A percentile compares a stretch with the other conserved stretches of the same genome.
phyloP scores from a whole-genome alignment of 768 basidiomycete species.

The Phaeolepiota aurea region DNA sequence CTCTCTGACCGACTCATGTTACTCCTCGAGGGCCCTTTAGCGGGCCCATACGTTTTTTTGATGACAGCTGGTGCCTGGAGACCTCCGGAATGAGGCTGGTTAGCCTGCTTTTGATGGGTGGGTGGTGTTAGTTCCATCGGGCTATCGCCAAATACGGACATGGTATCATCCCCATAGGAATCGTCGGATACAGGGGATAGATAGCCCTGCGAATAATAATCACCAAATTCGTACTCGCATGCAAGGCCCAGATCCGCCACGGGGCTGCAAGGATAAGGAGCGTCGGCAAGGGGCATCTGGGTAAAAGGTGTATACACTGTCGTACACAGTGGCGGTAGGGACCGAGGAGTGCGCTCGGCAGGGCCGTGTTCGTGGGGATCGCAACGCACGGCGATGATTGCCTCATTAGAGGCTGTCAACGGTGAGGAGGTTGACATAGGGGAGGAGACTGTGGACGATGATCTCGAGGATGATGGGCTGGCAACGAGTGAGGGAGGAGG shows the following conservation, averaged over 20 bases:
- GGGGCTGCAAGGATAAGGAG: not conserved
- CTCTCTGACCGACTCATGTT: not conserved
- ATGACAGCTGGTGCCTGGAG: not conserved
- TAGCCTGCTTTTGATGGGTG: not conserved
- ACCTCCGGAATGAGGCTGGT: not conserved
- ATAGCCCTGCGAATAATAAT: not conserved
- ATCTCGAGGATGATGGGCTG: constrained; percentile 6
- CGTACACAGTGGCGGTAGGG: not conserved
- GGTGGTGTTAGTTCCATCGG: not conserved
- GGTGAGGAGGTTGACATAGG: not conserved
- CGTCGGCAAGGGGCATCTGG: not conserved
- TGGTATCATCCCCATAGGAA: not conserved
- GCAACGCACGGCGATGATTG: constrained; percentile 1
- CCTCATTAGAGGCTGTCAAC: constrained; percentile 4
- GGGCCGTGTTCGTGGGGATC: not conserved
- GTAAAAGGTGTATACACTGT: constrained; percentile 9
- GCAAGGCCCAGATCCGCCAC: not conserved
- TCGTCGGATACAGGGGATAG: not conserved
- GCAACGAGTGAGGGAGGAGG: constrained; percentile 11
- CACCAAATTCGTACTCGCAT: not conserved
- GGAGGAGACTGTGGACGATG: constrained; percentile 1
- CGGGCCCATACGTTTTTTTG: not conserved
- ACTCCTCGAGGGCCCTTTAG: not conserved
- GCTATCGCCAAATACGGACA: not conserved
- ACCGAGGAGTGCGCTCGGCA: not conserved